phyloP scores from a whole-genome alignment of 1,284 basidiomycete species.

The Ustilago crameri region DNA sequence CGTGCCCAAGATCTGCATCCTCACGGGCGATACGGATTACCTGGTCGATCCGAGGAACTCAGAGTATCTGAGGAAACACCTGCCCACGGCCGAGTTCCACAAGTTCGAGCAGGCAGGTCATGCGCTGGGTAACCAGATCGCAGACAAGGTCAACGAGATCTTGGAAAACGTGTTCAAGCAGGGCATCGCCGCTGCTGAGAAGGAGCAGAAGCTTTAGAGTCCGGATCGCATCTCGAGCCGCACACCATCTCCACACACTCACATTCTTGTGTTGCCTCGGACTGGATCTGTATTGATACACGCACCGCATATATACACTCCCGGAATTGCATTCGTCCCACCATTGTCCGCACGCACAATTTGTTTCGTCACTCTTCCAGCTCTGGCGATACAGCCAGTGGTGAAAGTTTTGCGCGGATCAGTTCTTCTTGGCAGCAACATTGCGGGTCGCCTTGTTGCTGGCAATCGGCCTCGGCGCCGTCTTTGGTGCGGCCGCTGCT shows the following conservation, averaged over 20 bases:
- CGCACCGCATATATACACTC: slow-evolving; percentile 1
- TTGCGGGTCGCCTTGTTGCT: slow-evolving; percentile 21
- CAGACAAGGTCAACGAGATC: slow-evolving; percentile 44
- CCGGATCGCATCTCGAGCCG: no score
- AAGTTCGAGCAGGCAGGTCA: slow-evolving; percentile 78
- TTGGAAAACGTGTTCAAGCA: slow-evolving; percentile 31
- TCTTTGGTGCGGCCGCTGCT: not conserved
- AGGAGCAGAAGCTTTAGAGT: no score
- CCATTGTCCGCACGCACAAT: not conserved
- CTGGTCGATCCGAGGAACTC: slow-evolving; percentile 76
- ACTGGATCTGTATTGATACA: not conserved
- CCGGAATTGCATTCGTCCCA: not conserved
- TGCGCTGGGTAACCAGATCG: slow-evolving; percentile 74
- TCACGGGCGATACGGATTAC: slow-evolving; percentile 80
- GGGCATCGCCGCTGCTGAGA: slow-evolving; percentile 13
- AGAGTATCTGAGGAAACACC: slow-evolving; percentile 73
- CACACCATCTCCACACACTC: no score
- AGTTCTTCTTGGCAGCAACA: slow-evolving; percentile 19
- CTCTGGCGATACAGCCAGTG: no score
- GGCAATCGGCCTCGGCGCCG: slow-evolving; percentile 16
- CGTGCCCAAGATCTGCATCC: slow-evolving; percentile 75
- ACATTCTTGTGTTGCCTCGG: not conserved
- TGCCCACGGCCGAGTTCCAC: slow-evolving; percentile 78
- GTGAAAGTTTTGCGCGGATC: no score
- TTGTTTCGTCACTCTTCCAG: no score